These are phyloP conservation scores for Rhizoclosmatium globosum DNA, from an alignment of 192 early-diverging fungal species.

Conservation along the genomic window DNA sequence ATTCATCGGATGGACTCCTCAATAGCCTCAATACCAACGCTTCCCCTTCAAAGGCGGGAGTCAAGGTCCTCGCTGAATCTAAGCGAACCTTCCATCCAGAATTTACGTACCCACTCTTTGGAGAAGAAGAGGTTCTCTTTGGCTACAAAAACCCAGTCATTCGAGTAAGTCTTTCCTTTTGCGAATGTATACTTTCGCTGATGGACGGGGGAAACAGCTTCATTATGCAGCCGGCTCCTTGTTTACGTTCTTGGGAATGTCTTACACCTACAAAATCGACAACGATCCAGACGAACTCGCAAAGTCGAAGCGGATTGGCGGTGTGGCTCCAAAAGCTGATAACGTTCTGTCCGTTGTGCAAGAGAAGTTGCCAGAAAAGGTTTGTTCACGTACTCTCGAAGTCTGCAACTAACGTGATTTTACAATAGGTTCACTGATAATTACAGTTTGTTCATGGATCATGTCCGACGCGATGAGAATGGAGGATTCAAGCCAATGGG, in stretches of 20 bases:
- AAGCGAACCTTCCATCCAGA: slow-evolving; percentile 72
- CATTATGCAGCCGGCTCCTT: slow-evolving; percentile 83
- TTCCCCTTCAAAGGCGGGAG: not conserved
- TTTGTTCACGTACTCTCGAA: slow-evolving; percentile 22
- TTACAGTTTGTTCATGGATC: slow-evolving; percentile 68
- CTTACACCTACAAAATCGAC: slow-evolving; percentile 70
- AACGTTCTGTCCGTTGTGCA: slow-evolving; percentile 62
- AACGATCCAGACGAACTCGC: slow-evolving; percentile 47
- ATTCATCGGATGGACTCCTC: not conserved
- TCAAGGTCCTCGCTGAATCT: slow-evolving; percentile 10
- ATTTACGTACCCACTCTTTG: slow-evolving; percentile 91
- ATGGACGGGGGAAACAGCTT: slow-evolving; percentile 56
- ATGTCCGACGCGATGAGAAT: slow-evolving; percentile 65
- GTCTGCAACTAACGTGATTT: slow-evolving; percentile 16
- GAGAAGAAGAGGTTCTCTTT: slow-evolving; percentile 85
- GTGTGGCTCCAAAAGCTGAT: slow-evolving; percentile 57
- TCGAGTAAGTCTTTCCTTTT: not conserved
- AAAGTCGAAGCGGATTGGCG: slow-evolving; percentile 31
- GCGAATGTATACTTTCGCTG: not conserved
- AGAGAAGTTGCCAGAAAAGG: slow-evolving; percentile 61
- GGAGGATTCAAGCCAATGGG: slow-evolving; percentile 79
- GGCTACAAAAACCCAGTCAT: slow-evolving; percentile 80
- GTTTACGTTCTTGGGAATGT: slow-evolving; percentile 71
- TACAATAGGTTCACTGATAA: slow-evolving; percentile 58
- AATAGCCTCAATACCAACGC: not conserved